Evolutionary conservation across 345 rosid species (phyloP), one percentile per base, ranked within the genome.

Genomic region (Lenwebbia sp.): DNA sequence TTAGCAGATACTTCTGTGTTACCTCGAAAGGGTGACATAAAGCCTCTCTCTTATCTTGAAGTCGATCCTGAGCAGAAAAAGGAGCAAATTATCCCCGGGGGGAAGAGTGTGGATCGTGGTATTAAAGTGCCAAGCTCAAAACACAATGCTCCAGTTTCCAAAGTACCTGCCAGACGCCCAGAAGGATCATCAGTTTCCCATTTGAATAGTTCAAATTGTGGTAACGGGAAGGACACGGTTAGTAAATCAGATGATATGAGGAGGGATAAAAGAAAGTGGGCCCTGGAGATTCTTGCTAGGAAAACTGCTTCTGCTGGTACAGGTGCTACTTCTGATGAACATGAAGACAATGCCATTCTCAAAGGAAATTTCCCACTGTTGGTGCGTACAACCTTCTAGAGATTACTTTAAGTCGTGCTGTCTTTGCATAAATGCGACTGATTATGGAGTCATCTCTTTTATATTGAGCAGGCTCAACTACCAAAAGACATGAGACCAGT

Each of bases 1-100:
- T 89, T 97, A 89, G 99, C 99, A 50, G 99, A 97, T 89, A 94
- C 99, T 51, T 97, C 99, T 75, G 99, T 97, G 85, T 93, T 97
- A 84, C 99, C 99, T 19, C 93, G 99, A 86, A 96, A 95, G 89
- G 92, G 93, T 85, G 93, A 94, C 90, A 90, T 97, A 84, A 94
- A 92, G 91, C 99, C 99, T 91, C 92, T 97, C 55, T 91, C 95
- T 84, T 91, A 90, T 55, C 86, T 87, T 70, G 87, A 92, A 87
- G 86, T 86, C 58, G 58, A 37, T 50, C 82, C 91, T 86, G 91
- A 54, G 54, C 51, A 28, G 91, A 85, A 78, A 92, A 89, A 85
- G 82, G 86, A 85, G 88, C 83, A 62, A 88, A 88, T 78, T 50
- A 86, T 84, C 52, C 90, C 86, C 85, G 90, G 13, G 23, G 60